A percentile compares a stretch with the other conserved stretches of the same genome.
Evolutionary conservation across 2,329 filamentous ascomycete species (phyloP).

Genomic region (Cadophora luteo-olivacea): DNA sequence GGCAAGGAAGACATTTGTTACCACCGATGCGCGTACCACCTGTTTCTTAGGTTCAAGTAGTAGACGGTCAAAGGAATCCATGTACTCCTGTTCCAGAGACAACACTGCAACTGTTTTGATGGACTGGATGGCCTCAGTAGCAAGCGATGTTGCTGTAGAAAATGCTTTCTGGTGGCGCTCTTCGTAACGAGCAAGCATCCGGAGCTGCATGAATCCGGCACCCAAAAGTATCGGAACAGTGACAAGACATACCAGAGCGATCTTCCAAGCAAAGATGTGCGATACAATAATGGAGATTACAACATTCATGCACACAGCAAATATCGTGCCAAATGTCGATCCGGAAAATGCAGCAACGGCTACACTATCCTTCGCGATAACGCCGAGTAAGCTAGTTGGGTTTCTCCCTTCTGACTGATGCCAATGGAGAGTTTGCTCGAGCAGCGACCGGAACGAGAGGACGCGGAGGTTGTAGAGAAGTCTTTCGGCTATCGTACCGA

Average conservation of each 20-base stretch:
- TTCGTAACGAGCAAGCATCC: constrained; percentile 66
- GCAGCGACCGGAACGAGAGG: constrained; percentile 64
- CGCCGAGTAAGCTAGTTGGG: constrained; percentile 66
- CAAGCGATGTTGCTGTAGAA: constrained; percentile 59
- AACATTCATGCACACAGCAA: constrained; percentile 73
- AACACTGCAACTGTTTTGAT: constrained; percentile 65
- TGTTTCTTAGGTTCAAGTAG: constrained; percentile 59
- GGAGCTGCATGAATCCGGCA: constrained; percentile 60
- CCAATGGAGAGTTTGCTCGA: constrained; percentile 73
- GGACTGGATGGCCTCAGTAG: constrained; percentile 71
- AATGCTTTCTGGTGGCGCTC: constrained; percentile 69
- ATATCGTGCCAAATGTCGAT: constrained; percentile 71
- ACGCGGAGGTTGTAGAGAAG: constrained; percentile 62
- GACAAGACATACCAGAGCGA: constrained; percentile 59
- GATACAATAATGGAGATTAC: constrained; percentile 70
- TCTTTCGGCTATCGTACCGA: constrained; percentile 65
- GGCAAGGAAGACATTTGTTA: constrained; percentile 57
- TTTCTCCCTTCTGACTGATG: constrained; percentile 70
- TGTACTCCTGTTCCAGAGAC: constrained; percentile 60
- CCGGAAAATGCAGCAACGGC: constrained; percentile 72
- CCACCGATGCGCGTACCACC: constrained; percentile 53
- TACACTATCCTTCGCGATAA: constrained; percentile 73
- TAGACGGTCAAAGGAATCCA: constrained; percentile 59
- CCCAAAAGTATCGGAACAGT: constrained; percentile 66
- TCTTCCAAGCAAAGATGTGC: constrained; percentile 76